Evolutionary conservation across 1,284 basidiomycete species (phyloP).

Genomic region (Meira miltonrushii): DNA sequence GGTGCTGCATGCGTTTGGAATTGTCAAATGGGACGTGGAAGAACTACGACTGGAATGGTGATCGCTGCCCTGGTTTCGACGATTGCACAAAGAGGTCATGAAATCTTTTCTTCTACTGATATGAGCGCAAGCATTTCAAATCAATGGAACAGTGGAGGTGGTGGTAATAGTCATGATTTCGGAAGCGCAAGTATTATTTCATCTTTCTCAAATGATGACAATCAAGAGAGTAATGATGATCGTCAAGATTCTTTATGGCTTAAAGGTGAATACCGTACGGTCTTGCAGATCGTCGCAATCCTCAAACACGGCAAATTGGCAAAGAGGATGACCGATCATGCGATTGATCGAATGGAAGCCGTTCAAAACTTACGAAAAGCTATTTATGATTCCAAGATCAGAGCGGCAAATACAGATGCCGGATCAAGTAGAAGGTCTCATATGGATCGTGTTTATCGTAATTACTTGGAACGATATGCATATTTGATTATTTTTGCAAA

Average conservation of each 20-base stretch:
- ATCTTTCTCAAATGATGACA: background rate
- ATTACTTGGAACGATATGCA: conserved; percentile 61
- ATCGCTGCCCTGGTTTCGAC: conserved; percentile 47
- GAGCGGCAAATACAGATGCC: conserved; percentile 41
- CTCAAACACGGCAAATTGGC: conserved; percentile 85
- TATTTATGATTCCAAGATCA: conserved; percentile 45
- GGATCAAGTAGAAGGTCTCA: conserved; percentile 37
- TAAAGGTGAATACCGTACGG: conserved; percentile 90
- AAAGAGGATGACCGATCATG: conserved; percentile 80
- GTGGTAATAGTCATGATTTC: background rate
- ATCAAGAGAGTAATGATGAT: conserved; percentile 25
- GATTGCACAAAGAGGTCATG: conserved; percentile 37
- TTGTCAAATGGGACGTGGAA: conserved; percentile 51
- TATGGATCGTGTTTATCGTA: conserved; percentile 35
- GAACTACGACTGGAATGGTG: conserved; percentile 51
- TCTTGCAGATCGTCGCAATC: conserved; percentile 85
- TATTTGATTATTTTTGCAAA: conserved; percentile 91
- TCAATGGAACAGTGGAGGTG: background rate
- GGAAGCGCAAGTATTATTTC: background rate
- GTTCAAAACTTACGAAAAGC: conserved; percentile 51
- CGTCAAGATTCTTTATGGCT: conserved; percentile 51
- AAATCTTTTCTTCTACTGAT: conserved; percentile 17
- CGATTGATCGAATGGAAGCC: conserved; percentile 49
- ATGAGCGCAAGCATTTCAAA: background rate
- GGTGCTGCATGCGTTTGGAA: conserved; percentile 44